Percentiles rank a stretch among this genome's conserved stretches.
phyloP scores from a whole-genome alignment of 257 asterid species.

The Striga asiatica region DNA sequence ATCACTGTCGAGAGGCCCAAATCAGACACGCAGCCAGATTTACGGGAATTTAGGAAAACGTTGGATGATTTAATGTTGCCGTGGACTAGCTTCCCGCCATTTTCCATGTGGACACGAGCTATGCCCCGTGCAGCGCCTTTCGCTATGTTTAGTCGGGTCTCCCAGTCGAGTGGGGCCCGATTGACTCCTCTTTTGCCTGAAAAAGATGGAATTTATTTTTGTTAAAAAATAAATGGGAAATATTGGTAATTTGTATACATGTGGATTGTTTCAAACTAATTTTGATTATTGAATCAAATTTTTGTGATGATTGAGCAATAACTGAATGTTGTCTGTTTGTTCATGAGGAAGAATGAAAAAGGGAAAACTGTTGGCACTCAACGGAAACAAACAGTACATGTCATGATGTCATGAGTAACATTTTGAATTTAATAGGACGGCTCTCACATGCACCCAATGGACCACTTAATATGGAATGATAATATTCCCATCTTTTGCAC shows the following conservation, averaged over 20 bases:
- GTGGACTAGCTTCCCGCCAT: slow-evolving; percentile 68
- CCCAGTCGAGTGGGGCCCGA: slow-evolving; percentile 59
- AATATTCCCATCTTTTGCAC: slow-evolving; percentile 14
- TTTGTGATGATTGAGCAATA: background rate
- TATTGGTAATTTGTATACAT: no score
- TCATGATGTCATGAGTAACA: background rate
- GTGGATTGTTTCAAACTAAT: background rate
- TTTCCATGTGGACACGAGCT: slow-evolving; percentile 60
- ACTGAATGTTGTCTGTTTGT: no score
- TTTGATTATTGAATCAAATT: no score
- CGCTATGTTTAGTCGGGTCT: slow-evolving; percentile 58
- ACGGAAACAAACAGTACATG: background rate
- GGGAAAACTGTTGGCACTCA: background rate
- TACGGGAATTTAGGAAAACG: slow-evolving; percentile 51
- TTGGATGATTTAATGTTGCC: slow-evolving; percentile 81
- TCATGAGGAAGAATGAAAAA: no score
- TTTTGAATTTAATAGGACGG: background rate
- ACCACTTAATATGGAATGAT: slow-evolving; percentile 6
- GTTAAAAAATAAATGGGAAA: no score
- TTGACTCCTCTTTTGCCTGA: slow-evolving; percentile 53
- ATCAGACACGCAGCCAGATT: slow-evolving; percentile 65
- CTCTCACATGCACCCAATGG: slow-evolving; percentile 13
- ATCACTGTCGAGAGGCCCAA: slow-evolving; percentile 61
- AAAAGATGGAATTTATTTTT: background rate
- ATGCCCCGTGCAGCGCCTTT: slow-evolving; percentile 75